Conservation (phyloP, 495 filamentous ascomycete species). For the Neurospora tetraspora region DNA sequence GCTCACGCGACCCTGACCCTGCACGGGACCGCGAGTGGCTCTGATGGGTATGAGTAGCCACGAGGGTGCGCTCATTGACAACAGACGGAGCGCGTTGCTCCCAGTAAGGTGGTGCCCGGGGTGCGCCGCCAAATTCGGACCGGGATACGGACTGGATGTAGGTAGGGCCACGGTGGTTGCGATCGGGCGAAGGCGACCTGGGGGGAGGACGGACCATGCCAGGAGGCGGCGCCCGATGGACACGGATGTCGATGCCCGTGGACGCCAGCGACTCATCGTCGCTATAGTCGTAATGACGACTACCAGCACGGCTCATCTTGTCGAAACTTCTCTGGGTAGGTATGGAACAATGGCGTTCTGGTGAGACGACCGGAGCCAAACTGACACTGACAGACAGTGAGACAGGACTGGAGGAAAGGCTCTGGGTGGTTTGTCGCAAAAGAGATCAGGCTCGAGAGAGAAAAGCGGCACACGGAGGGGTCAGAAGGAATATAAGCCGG, state of each 20-base stretch:
- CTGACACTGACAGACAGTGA: background rate
- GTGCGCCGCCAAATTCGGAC: background rate
- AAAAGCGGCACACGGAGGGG: conserved; percentile 15
- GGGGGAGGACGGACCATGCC: conserved; percentile 17
- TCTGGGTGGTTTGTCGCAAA: background rate
- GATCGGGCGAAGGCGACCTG: background rate
- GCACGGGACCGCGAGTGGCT: conserved; percentile 31
- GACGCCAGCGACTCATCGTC: conserved; percentile 17
- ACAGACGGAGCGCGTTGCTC: background rate
- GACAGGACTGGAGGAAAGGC: background rate
- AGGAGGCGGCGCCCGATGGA: conserved; percentile 21
- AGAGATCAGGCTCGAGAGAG: conserved; percentile 1
- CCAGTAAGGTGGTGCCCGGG: conserved; percentile 17
- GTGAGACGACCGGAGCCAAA: background rate
- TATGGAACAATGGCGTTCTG: background rate
- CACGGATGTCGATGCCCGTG: conserved; percentile 30
- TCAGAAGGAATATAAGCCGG: conserved; percentile 22
- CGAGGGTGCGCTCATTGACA: conserved; percentile 23
- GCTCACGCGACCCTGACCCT: conserved; percentile 33
- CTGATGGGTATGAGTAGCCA: conserved; percentile 16
- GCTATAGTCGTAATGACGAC: conserved; percentile 16
- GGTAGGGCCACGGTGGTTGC: conserved; percentile 19
- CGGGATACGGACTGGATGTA: conserved; percentile 28
- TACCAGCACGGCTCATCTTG: background rate
- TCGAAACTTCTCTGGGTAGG: background rate